Percentiles rank a stretch among this genome's conserved stretches.
Evolutionary conservation across 805 yeast genomes (phyloP).

Genomic region (Debaryomyces hansenii): DNA sequence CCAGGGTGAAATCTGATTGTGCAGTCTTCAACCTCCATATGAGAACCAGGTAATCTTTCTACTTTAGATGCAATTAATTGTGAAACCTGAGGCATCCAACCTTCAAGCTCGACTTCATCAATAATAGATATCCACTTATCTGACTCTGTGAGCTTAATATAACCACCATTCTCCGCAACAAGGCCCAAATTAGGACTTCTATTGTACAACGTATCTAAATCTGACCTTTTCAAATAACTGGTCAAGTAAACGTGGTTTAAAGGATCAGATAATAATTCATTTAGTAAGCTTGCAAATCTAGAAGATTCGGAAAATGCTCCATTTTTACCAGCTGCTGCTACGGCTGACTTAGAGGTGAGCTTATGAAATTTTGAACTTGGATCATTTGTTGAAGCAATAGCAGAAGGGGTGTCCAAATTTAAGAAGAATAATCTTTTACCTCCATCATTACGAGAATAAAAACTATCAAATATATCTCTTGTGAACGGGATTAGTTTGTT

Average conservation of each 20-base stretch:
- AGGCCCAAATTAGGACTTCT: constrained; percentile 72
- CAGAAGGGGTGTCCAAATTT: constrained; percentile 48
- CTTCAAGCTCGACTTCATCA: constrained; percentile 44
- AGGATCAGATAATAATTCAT: constrained; percentile 58
- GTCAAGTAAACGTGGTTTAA: constrained; percentile 69
- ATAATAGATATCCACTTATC: constrained; percentile 64
- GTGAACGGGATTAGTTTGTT: constrained; percentile 31
- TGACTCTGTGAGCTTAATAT: constrained; percentile 53
- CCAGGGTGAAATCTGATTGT: constrained; percentile 77
- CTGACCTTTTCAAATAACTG: constrained; percentile 62
- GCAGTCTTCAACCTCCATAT: constrained; percentile 70
- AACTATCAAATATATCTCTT: constrained; percentile 29
- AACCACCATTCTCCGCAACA: constrained; percentile 90
- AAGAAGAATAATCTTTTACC: constrained; percentile 51
- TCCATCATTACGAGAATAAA: constrained; percentile 20
- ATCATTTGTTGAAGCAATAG: constrained; percentile 15
- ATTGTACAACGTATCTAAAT: constrained; percentile 66
- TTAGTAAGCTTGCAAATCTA: constrained; percentile 55
- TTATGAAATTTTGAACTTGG: constrained; percentile 20
- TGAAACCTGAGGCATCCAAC: constrained; percentile 61
- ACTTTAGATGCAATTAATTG: constrained; percentile 58
- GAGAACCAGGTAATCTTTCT: constrained; percentile 81
- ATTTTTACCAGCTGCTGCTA: constrained; percentile 18
- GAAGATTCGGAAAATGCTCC: constrained; percentile 53
- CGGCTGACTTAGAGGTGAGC: constrained; percentile 23